Base-by-base conservation (phyloP, 2,329 filamentous ascomycete species). In the Neopestalotiopsis rosae region DNA sequence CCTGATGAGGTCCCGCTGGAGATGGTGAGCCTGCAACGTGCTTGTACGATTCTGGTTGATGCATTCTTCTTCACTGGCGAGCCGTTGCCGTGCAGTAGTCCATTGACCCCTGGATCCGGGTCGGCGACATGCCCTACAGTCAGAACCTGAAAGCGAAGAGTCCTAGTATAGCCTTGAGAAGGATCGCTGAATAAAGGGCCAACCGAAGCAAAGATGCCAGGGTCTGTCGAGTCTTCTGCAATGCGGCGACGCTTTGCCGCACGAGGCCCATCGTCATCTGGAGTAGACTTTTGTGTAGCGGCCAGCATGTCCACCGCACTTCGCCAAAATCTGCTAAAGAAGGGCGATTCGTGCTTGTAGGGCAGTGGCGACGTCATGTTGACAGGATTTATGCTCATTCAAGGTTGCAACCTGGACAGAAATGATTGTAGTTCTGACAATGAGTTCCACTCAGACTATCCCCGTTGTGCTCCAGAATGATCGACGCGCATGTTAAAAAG, bases 321-420 rank as follows among this genome's bases (percentile, higher is more conserved):
- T 71, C 84, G 80, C 85, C 84, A 88, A 75, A 85, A 87, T 76
- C 86, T 84, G 72, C 87, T 85, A 69, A 88, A 83, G 77, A 86
- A 89, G 70, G 87, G 86, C 68, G 85, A 80, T 73, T 81, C 83
- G 79, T 84, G 83, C 78, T 82, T 81, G 75, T 81, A 84, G 71
- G 81, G 80, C 75, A 78, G 81, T 75, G 81, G 80, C 74, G 80
- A 79, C 76, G 84, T 84, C 86, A 88, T 88, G 79, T 76, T 76
- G 76, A 76, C 76, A 73, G 73, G 72, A 74, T 73, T 77, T 78
- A 81, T 79, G 74, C 14, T 59, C 24, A 10, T 10, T 59, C 24
- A 14, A 59, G 30, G 24, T 32, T 59, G 57, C 12, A 59, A 30
- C 3, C 7, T 28, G 24, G 24, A 14, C 14, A 12, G 17, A 12